phyloP scores from a whole-genome alignment of 1,284 basidiomycete genomes.

The Mycosarcoma maydis region DNA sequence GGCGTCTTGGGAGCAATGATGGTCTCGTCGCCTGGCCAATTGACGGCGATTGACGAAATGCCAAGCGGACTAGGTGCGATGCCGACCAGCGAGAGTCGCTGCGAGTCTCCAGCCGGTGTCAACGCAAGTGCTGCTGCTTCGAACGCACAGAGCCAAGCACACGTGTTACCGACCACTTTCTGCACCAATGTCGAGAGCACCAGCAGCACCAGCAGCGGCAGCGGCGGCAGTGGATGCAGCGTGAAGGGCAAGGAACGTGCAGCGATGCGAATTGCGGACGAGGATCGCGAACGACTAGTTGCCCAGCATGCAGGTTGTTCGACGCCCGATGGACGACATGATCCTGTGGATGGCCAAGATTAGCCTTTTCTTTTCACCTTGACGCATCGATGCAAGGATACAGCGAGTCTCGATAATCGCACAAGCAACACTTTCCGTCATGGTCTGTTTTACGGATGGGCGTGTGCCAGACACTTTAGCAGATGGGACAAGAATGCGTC shows the following conservation, averaged over 20 bases:
- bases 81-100: conserved; percentile 22
- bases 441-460: too few relatives aligned
- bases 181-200: conserved; percentile 4
- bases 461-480: too few relatives aligned
- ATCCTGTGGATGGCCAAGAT: conserved; percentile 9
- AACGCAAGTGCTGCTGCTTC: too few relatives aligned
- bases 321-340: conserved; percentile 23
- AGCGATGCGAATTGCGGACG: background rate
- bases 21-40: conserved; percentile 18
- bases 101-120: conserved; percentile 9
- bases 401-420: too few relatives aligned
- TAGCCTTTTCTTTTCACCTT: too few relatives aligned
- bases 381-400: too few relatives aligned
- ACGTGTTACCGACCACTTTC: conserved; percentile 16
- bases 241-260: conserved; percentile 21
- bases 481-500: background rate
- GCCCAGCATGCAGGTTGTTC: conserved; percentile 28
- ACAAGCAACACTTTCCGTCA: too few relatives aligned
- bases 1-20: conserved; percentile 10
- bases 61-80: conserved; percentile 11
- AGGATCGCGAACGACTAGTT: conserved; percentile 4
- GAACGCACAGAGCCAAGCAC: background rate
- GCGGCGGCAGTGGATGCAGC: conserved; percentile 9
- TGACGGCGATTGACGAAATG: conserved; percentile 47
- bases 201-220: conserved; percentile 5